These are phyloP conservation scores for Penicillium sp. DNA, from an alignment of 2,329 filamentous ascomycete species.

Conservation along the genomic window DNA sequence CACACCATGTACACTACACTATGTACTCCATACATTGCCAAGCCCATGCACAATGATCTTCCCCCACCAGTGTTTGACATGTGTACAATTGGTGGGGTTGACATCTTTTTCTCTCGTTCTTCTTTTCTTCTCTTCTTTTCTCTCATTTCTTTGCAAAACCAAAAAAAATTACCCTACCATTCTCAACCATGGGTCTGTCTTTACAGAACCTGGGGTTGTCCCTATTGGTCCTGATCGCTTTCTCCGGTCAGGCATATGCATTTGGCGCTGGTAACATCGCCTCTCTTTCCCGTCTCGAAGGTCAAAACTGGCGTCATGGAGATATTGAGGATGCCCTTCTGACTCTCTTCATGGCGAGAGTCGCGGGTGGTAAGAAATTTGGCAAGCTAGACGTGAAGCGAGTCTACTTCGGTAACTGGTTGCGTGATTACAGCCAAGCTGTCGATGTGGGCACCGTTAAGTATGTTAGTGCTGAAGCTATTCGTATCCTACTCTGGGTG, in stretches of 20 bases:
- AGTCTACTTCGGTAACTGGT: conserved; percentile 96
- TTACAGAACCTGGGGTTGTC: conserved; percentile 28
- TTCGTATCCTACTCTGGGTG: conserved; percentile 83
- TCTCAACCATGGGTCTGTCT: conserved; percentile 20
- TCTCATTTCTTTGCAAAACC: not conserved
- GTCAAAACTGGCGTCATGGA: conserved; percentile 83
- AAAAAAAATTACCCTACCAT: not conserved
- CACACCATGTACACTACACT: too few relatives aligned
- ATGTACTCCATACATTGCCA: not conserved
- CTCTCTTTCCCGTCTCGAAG: conserved; percentile 74
- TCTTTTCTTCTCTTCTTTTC: not conserved
- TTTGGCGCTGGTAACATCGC: conserved; percentile 91
- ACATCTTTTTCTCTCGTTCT: not conserved
- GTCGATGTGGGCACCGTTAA: conserved; percentile 92
- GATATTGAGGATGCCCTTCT: conserved; percentile 92
- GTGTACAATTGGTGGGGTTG: conserved; percentile 8
- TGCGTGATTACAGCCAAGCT: conserved; percentile 88
- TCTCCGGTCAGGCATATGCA: conserved; percentile 67
- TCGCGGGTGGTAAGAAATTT: conserved; percentile 74
- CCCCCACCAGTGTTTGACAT: conserved; percentile 10
- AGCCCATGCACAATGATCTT: not conserved
- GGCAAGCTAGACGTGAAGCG: conserved; percentile 82
- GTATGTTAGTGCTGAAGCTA: conserved; percentile 83
- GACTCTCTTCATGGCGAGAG: conserved; percentile 64
- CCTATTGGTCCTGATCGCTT: conserved; percentile 59